Evolutionary conservation across 352 stramenopile genomes (phyloP).

Genomic region (Pythium aphanidermatum): DNA sequence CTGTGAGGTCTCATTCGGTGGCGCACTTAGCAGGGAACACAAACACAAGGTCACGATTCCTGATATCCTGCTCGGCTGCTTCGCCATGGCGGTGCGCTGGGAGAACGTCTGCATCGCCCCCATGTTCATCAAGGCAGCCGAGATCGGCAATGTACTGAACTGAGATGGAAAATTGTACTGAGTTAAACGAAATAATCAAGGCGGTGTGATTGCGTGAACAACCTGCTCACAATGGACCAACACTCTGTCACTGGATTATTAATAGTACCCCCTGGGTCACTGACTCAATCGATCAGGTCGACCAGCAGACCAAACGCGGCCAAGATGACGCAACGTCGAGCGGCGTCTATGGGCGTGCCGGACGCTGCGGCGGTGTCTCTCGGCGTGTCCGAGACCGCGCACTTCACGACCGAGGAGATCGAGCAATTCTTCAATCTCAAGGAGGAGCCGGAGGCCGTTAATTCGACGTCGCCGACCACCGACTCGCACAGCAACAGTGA

Average conservation of each 20-base stretch:
- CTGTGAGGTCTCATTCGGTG: constrained; percentile 44
- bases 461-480: not conserved
- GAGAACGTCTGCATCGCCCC: constrained; percentile 16
- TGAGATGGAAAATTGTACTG: no score
- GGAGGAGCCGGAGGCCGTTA: not conserved
- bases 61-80: constrained; percentile 11
- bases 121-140: constrained; percentile 11
- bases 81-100: constrained; percentile 17
- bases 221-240: no score
- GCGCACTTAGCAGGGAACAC: constrained; percentile 4
- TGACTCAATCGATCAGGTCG: no score
- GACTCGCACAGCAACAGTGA: not conserved
- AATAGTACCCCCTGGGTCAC: no score
- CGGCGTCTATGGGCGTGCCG: no score
- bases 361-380: no score
- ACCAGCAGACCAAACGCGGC: no score
- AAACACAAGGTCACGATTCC: no score
- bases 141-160: not conserved
- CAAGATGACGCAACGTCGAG: no score
- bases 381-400: not conserved
- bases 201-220: not conserved
- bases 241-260: no score
- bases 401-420: constrained; percentile 8
- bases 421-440: constrained; percentile 2
- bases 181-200: not conserved